Evolutionary conservation across 2,329 filamentous ascomycete genomes (phyloP).

Genomic region (Fusarium anguioides): DNA sequence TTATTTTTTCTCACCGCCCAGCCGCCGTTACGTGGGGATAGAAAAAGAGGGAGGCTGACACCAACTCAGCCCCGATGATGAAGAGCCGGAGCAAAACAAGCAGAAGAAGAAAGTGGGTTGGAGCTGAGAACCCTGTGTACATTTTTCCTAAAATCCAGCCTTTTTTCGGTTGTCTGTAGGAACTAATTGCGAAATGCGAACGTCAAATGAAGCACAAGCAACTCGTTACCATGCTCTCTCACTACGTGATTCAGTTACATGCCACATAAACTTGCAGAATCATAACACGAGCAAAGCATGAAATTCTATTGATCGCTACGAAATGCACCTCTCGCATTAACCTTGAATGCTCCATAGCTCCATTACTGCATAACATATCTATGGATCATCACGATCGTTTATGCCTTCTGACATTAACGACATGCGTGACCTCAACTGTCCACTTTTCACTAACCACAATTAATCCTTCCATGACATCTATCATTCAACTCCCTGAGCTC

Average conservation of each 20-base stretch:
- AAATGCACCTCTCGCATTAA: background rate
- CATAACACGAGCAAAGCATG: background rate
- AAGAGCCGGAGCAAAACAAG: constrained; percentile 17
- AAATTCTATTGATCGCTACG: background rate
- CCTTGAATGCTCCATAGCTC: background rate
- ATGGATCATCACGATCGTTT: background rate
- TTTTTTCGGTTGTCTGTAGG: constrained; percentile 46
- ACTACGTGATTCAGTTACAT: background rate
- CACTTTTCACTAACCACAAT: background rate
- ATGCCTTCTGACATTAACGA: constrained; percentile 7
- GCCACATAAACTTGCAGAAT: background rate
- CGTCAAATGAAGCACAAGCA: constrained; percentile 44
- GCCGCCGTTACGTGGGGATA: constrained; percentile 17
- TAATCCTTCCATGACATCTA: background rate
- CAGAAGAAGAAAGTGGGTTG: constrained; percentile 37
- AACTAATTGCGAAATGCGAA: constrained; percentile 49
- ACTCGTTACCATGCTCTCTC: constrained; percentile 9
- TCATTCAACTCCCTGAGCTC: background rate
- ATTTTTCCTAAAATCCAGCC: constrained; percentile 52
- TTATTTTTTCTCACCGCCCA: constrained; percentile 22
- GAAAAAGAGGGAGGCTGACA: constrained; percentile 34
- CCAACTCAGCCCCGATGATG: constrained; percentile 10
- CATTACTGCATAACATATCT: background rate
- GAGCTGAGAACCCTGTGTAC: constrained; percentile 52
- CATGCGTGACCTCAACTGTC: background rate